These are phyloP conservation scores for Exophiala phaeomuriformis DNA, from an alignment of 2,329 filamentous ascomycete genomes.

Conservation along the genomic window DNA sequence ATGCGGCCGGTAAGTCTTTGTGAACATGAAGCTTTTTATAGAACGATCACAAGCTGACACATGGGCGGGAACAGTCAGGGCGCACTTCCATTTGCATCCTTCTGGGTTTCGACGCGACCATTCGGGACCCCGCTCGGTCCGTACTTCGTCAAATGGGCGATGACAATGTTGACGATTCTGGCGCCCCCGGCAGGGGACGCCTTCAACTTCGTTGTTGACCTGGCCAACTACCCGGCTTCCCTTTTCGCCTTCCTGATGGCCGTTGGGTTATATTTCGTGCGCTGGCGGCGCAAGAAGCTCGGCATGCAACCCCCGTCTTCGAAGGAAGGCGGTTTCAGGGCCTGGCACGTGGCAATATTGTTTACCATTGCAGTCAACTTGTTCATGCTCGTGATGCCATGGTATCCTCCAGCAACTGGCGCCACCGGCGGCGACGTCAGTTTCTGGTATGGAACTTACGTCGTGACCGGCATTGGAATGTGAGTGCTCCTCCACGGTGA, in stretches of 20 bases:
- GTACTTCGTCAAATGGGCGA: slow-evolving; percentile 50
- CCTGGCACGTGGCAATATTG: slow-evolving; percentile 52
- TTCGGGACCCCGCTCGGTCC: slow-evolving; percentile 58
- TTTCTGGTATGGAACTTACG: slow-evolving; percentile 68
- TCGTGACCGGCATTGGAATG: slow-evolving; percentile 57
- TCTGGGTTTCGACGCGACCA: slow-evolving; percentile 57
- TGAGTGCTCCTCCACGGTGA: slow-evolving; percentile 37
- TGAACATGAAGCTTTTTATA: no score
- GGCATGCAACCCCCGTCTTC: slow-evolving; percentile 35
- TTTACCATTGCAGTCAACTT: slow-evolving; percentile 56
- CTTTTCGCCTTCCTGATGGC: slow-evolving; percentile 54
- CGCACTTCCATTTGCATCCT: slow-evolving; percentile 52
- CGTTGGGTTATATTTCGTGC: slow-evolving; percentile 52
- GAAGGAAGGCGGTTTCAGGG: slow-evolving; percentile 39
- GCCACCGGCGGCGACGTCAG: slow-evolving; percentile 57
- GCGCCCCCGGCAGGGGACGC: slow-evolving; percentile 57
- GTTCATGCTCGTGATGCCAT: slow-evolving; percentile 62
- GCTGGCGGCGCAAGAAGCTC: slow-evolving; percentile 47
- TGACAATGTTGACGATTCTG: slow-evolving; percentile 55
- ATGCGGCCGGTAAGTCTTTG: slow-evolving; percentile 38
- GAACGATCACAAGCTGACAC: background rate
- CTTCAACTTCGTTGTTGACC: slow-evolving; percentile 53
- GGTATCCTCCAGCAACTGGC: slow-evolving; percentile 60
- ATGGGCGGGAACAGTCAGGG: slow-evolving; percentile 43
- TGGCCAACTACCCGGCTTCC: slow-evolving; percentile 52